Conservation (phyloP, 2,329 filamentous ascomycete species). For the Epichloe scottii region DNA sequence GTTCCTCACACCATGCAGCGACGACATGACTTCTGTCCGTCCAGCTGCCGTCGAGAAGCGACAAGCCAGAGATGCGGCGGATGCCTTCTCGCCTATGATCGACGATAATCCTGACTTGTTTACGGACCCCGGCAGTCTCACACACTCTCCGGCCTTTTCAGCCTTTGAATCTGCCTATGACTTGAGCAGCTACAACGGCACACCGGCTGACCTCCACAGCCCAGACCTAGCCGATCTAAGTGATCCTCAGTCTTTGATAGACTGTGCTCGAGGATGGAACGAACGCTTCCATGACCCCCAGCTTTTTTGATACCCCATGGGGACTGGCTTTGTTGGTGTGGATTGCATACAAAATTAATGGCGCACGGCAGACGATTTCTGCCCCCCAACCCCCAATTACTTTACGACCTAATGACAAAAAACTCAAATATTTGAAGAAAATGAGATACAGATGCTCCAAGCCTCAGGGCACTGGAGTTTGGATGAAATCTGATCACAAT, state of each 20-base stretch:
- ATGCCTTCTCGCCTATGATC: slow-evolving; percentile 6
- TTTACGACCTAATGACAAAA: slow-evolving; percentile 20
- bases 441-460: neutral
- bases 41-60: slow-evolving; percentile 17
- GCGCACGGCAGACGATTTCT: slow-evolving; percentile 2
- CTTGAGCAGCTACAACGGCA: slow-evolving; percentile 22
- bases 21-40: slow-evolving; percentile 29
- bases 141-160: slow-evolving; percentile 23
- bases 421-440: neutral
- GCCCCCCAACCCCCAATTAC: neutral
- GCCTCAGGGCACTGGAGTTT: neutral
- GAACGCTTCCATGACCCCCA: slow-evolving; percentile 18
- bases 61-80: slow-evolving; percentile 1
- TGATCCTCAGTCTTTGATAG: slow-evolving; percentile 14
- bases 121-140: slow-evolving; percentile 15
- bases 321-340: neutral
- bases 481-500: neutral
- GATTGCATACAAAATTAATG: slow-evolving; percentile 4
- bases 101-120: slow-evolving; percentile 17
- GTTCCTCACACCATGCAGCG: slow-evolving; percentile 42
- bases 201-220: slow-evolving; percentile 17
- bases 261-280: slow-evolving; percentile 18
- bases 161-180: slow-evolving; percentile 29
- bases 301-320: slow-evolving; percentile 18
- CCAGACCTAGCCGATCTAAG: slow-evolving; percentile 13